These are phyloP conservation scores for Phialemoniopsis sp. DNA, from an alignment of 2,329 filamentous ascomycete species.

Conservation along the genomic window DNA sequence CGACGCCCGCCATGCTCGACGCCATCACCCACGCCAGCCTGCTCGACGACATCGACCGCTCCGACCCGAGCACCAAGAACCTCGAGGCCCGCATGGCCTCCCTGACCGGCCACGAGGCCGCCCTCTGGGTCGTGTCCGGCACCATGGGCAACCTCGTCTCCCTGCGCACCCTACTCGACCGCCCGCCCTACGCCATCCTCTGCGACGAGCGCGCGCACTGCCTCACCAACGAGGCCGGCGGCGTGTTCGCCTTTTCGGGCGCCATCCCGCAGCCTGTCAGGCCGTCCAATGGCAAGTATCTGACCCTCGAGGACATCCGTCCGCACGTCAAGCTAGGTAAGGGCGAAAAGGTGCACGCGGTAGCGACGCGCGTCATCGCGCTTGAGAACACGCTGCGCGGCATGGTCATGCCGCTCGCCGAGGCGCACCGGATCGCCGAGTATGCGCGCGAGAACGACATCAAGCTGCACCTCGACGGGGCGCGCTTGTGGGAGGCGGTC, in stretches of 20 bases:
- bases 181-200: slow-evolving; percentile 74
- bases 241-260: slow-evolving; percentile 65
- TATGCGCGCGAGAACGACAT: slow-evolving; percentile 56
- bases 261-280: slow-evolving; percentile 63
- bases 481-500: slow-evolving; percentile 43
- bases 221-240: slow-evolving; percentile 59
- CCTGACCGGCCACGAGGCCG: slow-evolving; percentile 69
- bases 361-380: slow-evolving; percentile 74
- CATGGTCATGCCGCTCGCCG: slow-evolving; percentile 70
- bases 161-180: slow-evolving; percentile 68
- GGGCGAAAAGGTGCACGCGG: slow-evolving; percentile 66
- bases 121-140: slow-evolving; percentile 76
- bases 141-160: slow-evolving; percentile 92
- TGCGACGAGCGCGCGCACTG: slow-evolving; percentile 78
- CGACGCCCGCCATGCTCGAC: slow-evolving; percentile 73
- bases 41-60: slow-evolving; percentile 78
- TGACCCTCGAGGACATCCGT: slow-evolving; percentile 72
- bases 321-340: slow-evolving; percentile 52
- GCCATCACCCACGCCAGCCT: slow-evolving; percentile 72
- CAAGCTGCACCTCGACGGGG: slow-evolving; percentile 42
- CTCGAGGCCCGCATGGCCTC: slow-evolving; percentile 72
- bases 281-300: slow-evolving; percentile 66
- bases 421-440: slow-evolving; percentile 62
- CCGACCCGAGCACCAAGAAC: slow-evolving; percentile 71
- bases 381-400: slow-evolving; percentile 83